These are phyloP conservation scores for Leccinum fallax DNA, from an alignment of 1,284 basidiomycete species.

Conservation along the genomic window DNA sequence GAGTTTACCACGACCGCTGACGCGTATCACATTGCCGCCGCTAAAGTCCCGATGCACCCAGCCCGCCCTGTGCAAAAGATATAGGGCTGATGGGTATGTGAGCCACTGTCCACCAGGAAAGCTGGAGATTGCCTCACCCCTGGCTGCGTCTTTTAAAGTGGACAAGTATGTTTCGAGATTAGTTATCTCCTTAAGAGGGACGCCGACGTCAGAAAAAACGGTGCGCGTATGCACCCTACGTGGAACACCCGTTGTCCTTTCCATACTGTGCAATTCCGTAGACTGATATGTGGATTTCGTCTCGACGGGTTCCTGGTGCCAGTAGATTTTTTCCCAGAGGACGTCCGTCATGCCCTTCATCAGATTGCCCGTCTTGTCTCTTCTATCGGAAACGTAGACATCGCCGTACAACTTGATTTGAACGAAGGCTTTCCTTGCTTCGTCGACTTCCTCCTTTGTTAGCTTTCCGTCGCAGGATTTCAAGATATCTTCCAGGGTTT, in stretches of 20 bases:
- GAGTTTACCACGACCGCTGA: background rate
- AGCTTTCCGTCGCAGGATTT: no score
- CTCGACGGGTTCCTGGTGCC: no score
- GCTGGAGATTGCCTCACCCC: background rate
- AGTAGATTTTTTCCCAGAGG: no score
- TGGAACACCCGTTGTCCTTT: background rate
- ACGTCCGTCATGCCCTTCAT: no score
- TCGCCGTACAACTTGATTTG: slow-evolving; percentile 2
- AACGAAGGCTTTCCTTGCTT: slow-evolving; percentile 5
- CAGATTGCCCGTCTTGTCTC: background rate
- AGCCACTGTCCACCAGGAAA: background rate
- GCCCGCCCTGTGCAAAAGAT: slow-evolving; percentile 1
- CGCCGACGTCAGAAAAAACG: background rate
- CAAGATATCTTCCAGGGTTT: no score
- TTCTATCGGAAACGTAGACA: background rate
- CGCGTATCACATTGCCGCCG: background rate
- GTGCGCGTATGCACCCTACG: background rate
- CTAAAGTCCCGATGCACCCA: slow-evolving; percentile 21
- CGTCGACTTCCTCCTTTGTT: background rate
- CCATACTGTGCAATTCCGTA: no score
- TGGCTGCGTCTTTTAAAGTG: background rate
- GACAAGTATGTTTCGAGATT: background rate
- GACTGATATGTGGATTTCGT: no score
- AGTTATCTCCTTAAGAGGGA: background rate
- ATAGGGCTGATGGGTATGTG: background rate